These are phyloP conservation scores for Gamarada debralockiae DNA, from an alignment of 495 filamentous ascomycete species.

Conservation along the genomic window DNA sequence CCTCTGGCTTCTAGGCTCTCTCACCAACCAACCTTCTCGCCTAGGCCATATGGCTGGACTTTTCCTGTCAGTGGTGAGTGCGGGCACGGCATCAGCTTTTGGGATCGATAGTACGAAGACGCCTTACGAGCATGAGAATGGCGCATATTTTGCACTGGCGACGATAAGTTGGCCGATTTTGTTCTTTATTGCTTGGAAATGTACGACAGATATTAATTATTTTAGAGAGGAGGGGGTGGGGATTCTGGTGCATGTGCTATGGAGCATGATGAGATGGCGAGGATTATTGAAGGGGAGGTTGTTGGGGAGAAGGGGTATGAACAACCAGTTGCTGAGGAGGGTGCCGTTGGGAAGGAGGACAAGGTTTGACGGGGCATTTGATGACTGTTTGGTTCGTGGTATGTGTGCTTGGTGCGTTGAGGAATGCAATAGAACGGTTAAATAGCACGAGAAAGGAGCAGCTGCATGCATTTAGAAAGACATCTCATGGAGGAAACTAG, in stretches of 20 bases:
- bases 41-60: not conserved
- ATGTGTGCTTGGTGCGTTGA: too few species aligned
- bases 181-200: not conserved
- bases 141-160: not conserved
- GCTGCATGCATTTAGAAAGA: too few species aligned
- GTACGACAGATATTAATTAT: conserved; percentile 1
- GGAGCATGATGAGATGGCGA: not conserved
- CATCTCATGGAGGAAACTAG: too few species aligned
- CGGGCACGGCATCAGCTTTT: not conserved
- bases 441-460: too few species aligned
- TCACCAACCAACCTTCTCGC: not conserved
- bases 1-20: not conserved
- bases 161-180: not conserved
- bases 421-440: too few species aligned
- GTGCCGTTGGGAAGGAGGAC: not conserved
- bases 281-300: not conserved
- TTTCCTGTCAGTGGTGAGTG: not conserved
- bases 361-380: too few species aligned
- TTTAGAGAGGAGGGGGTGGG: not conserved
- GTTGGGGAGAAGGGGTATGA: not conserved
- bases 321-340: not conserved
- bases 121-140: not conserved
- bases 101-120: not conserved
- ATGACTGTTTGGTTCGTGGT: too few species aligned
- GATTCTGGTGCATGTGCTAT: not conserved